These are phyloP conservation scores for Zychaea mexicana DNA, from an alignment of 371 early-diverging fungal species.

Conservation along the genomic window DNA sequence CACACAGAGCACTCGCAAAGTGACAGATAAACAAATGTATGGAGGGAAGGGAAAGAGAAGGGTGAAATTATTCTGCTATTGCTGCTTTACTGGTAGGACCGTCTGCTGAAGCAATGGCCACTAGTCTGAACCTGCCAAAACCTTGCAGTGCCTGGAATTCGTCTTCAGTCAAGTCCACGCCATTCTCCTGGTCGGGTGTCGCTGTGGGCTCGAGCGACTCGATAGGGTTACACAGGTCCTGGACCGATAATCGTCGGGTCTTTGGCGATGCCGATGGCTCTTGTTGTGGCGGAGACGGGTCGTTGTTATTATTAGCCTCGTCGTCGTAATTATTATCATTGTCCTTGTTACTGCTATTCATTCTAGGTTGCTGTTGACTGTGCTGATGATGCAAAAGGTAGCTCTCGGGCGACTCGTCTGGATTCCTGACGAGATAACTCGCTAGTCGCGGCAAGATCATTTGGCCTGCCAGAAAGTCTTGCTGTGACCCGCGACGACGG, in stretches of 20 bases:
- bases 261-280: background rate
- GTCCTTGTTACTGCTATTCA: background rate
- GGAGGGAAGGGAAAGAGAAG: background rate
- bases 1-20: background rate
- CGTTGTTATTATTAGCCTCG: background rate
- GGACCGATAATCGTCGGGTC: conserved; percentile 36
- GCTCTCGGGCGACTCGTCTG: conserved; percentile 39
- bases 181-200: conserved; percentile 16
- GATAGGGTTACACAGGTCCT: conserved; percentile 45
- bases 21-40: background rate
- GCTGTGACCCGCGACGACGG: conserved; percentile 15
- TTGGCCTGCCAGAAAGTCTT: conserved; percentile 16
- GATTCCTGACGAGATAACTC: conserved; percentile 35
- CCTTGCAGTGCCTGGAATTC: conserved; percentile 49
- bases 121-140: conserved; percentile 27
- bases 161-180: conserved; percentile 40
- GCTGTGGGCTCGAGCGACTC: conserved; percentile 24
- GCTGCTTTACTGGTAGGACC: background rate
- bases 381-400: conserved; percentile 20
- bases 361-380: background rate
- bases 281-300: background rate
- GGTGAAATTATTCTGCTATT: background rate
- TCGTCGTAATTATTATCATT: background rate
- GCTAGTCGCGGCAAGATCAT: conserved; percentile 39
- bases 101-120: conserved; percentile 2